These are phyloP conservation scores for Kwoniella heveanensis DNA, from an alignment of 768 basidiomycete species.

Conservation along the genomic window DNA sequence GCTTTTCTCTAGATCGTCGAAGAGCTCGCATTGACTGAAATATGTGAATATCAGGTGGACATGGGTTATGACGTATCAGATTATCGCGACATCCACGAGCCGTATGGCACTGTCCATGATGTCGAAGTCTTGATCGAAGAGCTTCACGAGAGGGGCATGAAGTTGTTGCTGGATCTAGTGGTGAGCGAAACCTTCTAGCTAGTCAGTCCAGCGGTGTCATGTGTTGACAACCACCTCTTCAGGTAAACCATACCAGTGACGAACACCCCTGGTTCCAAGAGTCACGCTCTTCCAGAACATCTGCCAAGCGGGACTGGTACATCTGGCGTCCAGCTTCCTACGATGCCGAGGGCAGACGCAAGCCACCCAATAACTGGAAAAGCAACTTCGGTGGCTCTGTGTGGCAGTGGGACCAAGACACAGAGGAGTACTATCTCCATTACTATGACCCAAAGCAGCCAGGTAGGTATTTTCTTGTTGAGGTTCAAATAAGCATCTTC, in stretches of 20 bases:
- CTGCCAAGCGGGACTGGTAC: slow-evolving; percentile 71
- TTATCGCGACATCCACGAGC: slow-evolving; percentile 58
- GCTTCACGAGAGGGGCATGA: slow-evolving; percentile 68
- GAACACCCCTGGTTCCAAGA: slow-evolving; percentile 69
- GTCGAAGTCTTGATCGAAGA: slow-evolving; percentile 42
- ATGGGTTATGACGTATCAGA: slow-evolving; percentile 64
- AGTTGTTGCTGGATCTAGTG: slow-evolving; percentile 76
- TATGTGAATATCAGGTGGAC: not conserved
- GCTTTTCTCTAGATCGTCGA: not conserved
- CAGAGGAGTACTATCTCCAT: slow-evolving; percentile 73
- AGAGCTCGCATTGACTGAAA: not conserved
- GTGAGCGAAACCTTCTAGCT: slow-evolving; percentile 64
- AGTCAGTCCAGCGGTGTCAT: too few species aligned
- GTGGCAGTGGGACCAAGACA: slow-evolving; percentile 69
- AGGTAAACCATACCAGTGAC: not conserved
- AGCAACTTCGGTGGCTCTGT: slow-evolving; percentile 63
- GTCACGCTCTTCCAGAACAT: slow-evolving; percentile 61
- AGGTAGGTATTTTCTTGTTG: too few species aligned
- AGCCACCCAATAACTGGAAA: slow-evolving; percentile 74
- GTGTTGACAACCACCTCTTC: too few species aligned
- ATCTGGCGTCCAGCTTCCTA: slow-evolving; percentile 68
- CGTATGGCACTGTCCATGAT: slow-evolving; percentile 62
- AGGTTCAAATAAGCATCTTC: slow-evolving; percentile 13
- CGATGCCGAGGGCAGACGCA: slow-evolving; percentile 61
- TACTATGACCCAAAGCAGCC: slow-evolving; percentile 57